Evolutionary conservation across 768 basidiomycete genomes (phyloP).

Genomic region (Rhodotorula kratochvilovae): DNA sequence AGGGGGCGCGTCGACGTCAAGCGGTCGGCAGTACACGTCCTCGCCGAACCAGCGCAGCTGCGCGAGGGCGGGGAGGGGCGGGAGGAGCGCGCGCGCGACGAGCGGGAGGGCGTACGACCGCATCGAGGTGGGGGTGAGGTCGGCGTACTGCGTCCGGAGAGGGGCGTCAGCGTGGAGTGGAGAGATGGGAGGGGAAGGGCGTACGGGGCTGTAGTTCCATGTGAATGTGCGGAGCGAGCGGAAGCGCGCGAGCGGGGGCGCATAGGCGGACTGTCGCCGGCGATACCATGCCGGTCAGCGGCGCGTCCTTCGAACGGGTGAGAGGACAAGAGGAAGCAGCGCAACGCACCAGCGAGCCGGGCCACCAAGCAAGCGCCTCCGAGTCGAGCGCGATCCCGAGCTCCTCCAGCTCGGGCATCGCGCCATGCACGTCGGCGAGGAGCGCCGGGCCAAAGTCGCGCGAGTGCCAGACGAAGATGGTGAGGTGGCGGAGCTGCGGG

Average conservation of each 20-base stretch:
- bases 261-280: slow-evolving; percentile 8
- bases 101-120: background rate
- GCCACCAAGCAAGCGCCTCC: slow-evolving; percentile 15
- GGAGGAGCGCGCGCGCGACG: background rate
- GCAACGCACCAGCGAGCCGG: background rate
- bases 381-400: slow-evolving; percentile 13
- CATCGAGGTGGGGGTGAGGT: slow-evolving; percentile 1
- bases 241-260: background rate
- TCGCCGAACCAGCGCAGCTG: slow-evolving; percentile 1
- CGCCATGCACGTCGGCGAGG: background rate
- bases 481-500: background rate
- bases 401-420: slow-evolving; percentile 7
- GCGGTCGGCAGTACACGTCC: background rate
- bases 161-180: background rate
- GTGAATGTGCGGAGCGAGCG: slow-evolving; percentile 6
- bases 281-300: too few species aligned
- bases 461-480: slow-evolving; percentile 2
- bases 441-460: background rate
- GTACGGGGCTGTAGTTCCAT: slow-evolving; percentile 21
- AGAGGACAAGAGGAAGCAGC: background rate
- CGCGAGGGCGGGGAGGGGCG: background rate
- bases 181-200: background rate
- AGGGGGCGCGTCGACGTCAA: background rate
- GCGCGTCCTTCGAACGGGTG: too few species aligned
- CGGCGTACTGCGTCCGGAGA: slow-evolving; percentile 5